These are phyloP conservation scores for Ceratocystiopsis sp. DNA, from an alignment of 2,329 filamentous ascomycete genomes.

Conservation along the genomic window DNA sequence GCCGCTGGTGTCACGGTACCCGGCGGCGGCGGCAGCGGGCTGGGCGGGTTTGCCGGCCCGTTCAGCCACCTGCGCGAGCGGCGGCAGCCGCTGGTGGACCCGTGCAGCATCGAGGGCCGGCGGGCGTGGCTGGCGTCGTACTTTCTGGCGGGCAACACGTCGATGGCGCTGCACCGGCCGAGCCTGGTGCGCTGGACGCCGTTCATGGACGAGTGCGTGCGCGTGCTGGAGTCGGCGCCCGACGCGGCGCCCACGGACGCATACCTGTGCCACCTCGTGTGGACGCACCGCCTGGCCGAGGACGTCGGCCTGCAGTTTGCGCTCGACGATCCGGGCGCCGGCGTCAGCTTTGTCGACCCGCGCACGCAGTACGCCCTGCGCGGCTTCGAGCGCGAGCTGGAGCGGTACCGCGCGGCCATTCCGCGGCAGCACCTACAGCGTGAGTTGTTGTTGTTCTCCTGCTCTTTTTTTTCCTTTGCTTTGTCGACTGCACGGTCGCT, in stretches of 20 bases:
- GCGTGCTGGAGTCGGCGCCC: slow-evolving; percentile 33
- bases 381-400: slow-evolving; percentile 46
- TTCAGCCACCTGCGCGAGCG: slow-evolving; percentile 21
- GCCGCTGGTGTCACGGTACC: slow-evolving; percentile 1
- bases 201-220: slow-evolving; percentile 44
- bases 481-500: neutral
- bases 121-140: slow-evolving; percentile 44
- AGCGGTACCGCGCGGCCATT: slow-evolving; percentile 39
- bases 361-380: slow-evolving; percentile 48
- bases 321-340: slow-evolving; percentile 43
- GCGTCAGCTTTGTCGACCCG: slow-evolving; percentile 39
- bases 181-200: slow-evolving; percentile 41
- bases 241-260: slow-evolving; percentile 39
- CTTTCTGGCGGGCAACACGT: slow-evolving; percentile 39
- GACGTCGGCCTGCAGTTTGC: slow-evolving; percentile 50
- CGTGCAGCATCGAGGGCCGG: slow-evolving; percentile 35
- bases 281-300: slow-evolving; percentile 46
- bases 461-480: neutral
- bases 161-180: slow-evolving; percentile 44
- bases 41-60: neutral
- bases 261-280: slow-evolving; percentile 41
- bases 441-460: slow-evolving; percentile 24
- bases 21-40: neutral
- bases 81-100: slow-evolving; percentile 28
- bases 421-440: slow-evolving; percentile 34